These are phyloP conservation scores for Pseudogymnoascus sp. DNA, from an alignment of 2,329 filamentous ascomycete genomes.

Conservation along the genomic window DNA sequence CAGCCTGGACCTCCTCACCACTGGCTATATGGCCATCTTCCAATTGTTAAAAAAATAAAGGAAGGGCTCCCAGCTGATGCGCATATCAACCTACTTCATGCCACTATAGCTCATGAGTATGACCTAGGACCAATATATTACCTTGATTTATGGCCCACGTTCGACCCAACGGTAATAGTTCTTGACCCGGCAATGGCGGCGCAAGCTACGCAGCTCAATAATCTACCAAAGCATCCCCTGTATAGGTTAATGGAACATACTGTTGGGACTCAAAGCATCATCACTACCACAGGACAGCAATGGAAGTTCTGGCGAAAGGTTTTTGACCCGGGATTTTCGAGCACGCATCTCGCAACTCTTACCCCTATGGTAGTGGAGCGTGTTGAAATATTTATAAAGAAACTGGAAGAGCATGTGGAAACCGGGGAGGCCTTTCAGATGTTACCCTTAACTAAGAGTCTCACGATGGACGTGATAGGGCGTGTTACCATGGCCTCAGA, in stretches of 20 bases:
- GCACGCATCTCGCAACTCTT: not conserved
- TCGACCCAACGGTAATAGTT: conserved; percentile 13
- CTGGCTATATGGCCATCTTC: not conserved
- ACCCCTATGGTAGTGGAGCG: not conserved
- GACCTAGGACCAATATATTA: conserved; percentile 17
- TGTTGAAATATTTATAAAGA: conserved; percentile 16
- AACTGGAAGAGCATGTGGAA: conserved; percentile 13
- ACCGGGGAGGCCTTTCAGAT: conserved; percentile 14
- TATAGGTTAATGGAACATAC: not conserved
- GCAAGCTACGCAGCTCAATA: conserved; percentile 14
- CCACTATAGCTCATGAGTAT: conserved; percentile 13
- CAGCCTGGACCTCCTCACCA: not conserved
- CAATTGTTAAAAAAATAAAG: not conserved
- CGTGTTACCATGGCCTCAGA: conserved; percentile 13
- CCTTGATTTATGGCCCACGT: conserved; percentile 18
- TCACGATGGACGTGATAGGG: conserved; percentile 18
- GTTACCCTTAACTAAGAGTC: conserved; percentile 4
- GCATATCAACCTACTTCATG: not conserved
- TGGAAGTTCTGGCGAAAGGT: not conserved
- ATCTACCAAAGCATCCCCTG: conserved; percentile 14
- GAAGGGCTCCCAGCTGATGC: not conserved
- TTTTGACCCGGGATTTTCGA: not conserved
- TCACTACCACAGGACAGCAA: not conserved
- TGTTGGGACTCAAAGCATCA: not conserved
- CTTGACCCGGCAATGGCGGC: conserved; percentile 14